Base-by-base conservation (phyloP, 108 stramenopile genomes). In the Pseudonitzschia multiseries region DNA sequence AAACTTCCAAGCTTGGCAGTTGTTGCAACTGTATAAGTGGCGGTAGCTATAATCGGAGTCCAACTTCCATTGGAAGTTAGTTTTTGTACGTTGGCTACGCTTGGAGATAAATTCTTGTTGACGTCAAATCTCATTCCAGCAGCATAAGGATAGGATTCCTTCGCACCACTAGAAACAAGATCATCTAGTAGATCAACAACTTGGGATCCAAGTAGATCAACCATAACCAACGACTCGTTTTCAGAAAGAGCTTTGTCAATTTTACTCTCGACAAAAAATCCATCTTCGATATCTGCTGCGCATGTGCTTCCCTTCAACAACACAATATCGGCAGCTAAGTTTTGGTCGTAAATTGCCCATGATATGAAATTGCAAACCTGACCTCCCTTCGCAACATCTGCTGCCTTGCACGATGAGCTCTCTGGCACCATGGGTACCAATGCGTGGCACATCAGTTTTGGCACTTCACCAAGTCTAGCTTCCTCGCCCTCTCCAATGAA, bases 41-140 rank as follows among this genome's bases (percentile, higher is more conserved):
- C 65, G 22, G 46, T 63, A 31, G 33, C n/a, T 29, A 53, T 67
- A 59, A 87, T 67, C 18, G 79, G 59, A 33, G 8, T 43, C 83
- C 83, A 87, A 54, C 77, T 54, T 28, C 65, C 27, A 52, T 43
- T 8, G 70, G 68, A 14, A 68, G 31, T 36, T 70, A 82, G 26
- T 0, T 81, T 61, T 67, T 84, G 68, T 8, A 87, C 51, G 53
- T 78, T 79, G 63, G 43, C 57, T 8, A 83, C 50, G 1, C 72
- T 75, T 28, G 53, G 32, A 2, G 53, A 14, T 46, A 41, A 31
- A 28, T 59, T 61, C 8, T 50, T 46, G 63, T 85, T 69, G 42
- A 82, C 84, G 26, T 63, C 56, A 52, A 71, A 88, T 8, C 84
- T 80, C 20, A 88, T 56, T 13, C 84, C 84, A 32, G 80, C 70